Base-by-base conservation (phyloP, 306 rosid genomes). In the Crataegus laevigata region DNA sequence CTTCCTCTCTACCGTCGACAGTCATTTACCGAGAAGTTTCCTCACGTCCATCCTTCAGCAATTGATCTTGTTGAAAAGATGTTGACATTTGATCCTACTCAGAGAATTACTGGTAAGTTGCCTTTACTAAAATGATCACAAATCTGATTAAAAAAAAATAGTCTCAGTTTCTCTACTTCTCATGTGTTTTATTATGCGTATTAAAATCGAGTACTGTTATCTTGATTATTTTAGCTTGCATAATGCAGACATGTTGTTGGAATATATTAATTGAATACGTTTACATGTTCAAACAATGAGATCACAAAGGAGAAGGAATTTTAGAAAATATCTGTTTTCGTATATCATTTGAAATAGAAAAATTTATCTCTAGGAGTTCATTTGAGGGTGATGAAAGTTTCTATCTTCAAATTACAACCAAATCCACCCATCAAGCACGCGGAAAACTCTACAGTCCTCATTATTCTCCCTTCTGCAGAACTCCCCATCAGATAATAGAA, bases 1-100 rank as follows among this genome's bases (percentile, higher is more conserved):
- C 87, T 89, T 22, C 90, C 94, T 55, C 79, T 47, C 74, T 81
- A 92, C 79, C 92, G 66, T 66, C 93, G 96, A 43, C 98, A 96
- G 74, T 96, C 98, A 76, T 87, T 96, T 75, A 91, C 81, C 42
- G 98, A 89, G 69, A 96, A 96, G 88, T 96, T 92, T 83, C 98
- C 97, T 18, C 92, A 87, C 45, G 99, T 96, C 69, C 93, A 96
- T 84, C 90, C 98, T 78, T 81, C 85, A 77, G 99, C 99, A 68
- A 96, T 96, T 70, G 94, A 96, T 85, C 98, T 96, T 75, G 96
- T 92, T 83, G 97, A 96, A 77, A 96, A 88, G 86, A 96, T 96
- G 99, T 83, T 96, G 38, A 89, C 99, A 72, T 96, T 96, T 78
- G 87, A 92, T 87, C 99, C 99, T 40, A 84, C 94, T 75, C 69